Conservation (phyloP, 352 stramenopile genomes). For the Phytophthora cajani region DNA sequence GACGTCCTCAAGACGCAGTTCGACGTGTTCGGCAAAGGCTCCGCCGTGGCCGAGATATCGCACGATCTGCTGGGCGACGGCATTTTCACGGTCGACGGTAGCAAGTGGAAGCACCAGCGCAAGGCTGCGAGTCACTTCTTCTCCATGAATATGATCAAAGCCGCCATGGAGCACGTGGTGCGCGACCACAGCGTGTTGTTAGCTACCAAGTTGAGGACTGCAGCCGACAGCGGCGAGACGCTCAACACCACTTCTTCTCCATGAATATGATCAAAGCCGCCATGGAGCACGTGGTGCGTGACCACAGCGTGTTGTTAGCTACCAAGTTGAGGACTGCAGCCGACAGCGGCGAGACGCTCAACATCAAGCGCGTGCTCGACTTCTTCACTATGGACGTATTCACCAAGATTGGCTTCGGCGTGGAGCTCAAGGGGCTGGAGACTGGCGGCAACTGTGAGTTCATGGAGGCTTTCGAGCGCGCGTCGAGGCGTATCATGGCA, state of each 20-base stretch:
- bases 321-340: constrained; percentile 28
- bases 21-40: constrained; percentile 75
- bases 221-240: constrained; percentile 10
- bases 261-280: constrained; percentile 57
- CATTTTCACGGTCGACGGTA: constrained; percentile 78
- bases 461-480: constrained; percentile 49
- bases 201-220: constrained; percentile 27
- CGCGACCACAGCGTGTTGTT: constrained; percentile 46
- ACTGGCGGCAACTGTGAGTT: constrained; percentile 37
- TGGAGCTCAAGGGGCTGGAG: constrained; percentile 54
- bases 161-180: constrained; percentile 58
- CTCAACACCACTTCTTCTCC: constrained; percentile 85
- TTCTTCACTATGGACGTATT: constrained; percentile 78
- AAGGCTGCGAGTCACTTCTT: constrained; percentile 93
- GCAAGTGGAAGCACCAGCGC: constrained; percentile 73
- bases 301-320: constrained; percentile 43
- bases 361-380: constrained; percentile 63
- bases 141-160: constrained; percentile 60
- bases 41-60: constrained; percentile 39
- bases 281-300: constrained; percentile 56
- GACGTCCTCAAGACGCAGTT: constrained; percentile 76
- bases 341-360: constrained; percentile 26
- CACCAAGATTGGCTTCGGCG: constrained; percentile 73
- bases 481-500: constrained; percentile 39
- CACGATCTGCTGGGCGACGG: constrained; percentile 75